phyloP scores from a whole-genome alignment of 2,329 filamentous ascomycete species.

The Xylariaceae sp. region DNA sequence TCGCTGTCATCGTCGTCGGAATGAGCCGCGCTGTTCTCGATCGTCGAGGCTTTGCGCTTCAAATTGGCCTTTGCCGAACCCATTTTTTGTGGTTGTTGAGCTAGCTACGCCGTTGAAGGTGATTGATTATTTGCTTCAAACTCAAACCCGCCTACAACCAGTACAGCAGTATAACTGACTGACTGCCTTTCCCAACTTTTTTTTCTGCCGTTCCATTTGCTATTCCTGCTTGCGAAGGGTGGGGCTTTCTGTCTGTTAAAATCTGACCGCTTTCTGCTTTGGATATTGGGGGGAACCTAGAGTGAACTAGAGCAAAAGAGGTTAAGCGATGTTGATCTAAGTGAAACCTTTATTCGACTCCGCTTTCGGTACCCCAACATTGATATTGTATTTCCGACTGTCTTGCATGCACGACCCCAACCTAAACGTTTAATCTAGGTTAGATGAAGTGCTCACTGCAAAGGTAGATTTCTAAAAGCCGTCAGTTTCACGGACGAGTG shows the following conservation, averaged over 20 bases:
- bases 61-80: conserved; percentile 39
- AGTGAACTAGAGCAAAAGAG: no score
- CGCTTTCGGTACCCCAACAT: no score
- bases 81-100: conserved; percentile 30
- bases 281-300: neutral
- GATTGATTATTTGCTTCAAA: neutral
- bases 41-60: conserved; percentile 61
- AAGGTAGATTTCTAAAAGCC: no score
- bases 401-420: no score
- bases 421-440: no score
- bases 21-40: conserved; percentile 46
- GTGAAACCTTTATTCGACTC: no score
- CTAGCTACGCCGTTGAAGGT: conserved; percentile 2
- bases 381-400: no score
- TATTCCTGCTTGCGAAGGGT: conserved; percentile 1
- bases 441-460: no score
- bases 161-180: no score
- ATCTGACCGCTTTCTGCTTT: conserved; percentile 16
- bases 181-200: conserved; percentile 8
- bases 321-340: no score
- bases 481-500: no score
- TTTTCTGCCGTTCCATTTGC: conserved; percentile 7
- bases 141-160: no score
- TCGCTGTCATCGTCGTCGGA: conserved; percentile 40
- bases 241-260: conserved; percentile 17